Conservation (phyloP, 2,329 filamentous ascomycete genomes). For the Daldinia eschscholtzii region DNA sequence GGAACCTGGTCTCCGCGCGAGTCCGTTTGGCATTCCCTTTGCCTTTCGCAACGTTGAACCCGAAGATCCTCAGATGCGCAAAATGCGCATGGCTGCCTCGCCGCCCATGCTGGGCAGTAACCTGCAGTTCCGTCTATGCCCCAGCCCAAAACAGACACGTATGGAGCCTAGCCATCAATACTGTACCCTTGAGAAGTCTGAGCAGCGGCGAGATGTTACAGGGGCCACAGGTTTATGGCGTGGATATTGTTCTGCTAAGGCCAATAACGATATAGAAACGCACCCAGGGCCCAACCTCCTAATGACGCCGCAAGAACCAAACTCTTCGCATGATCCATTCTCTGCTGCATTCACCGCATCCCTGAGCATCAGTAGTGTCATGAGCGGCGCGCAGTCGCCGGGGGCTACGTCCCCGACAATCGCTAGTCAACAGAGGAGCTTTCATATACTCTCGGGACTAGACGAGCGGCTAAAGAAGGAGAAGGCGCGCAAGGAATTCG, state of each 20-base stretch:
- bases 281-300: constrained; percentile 64
- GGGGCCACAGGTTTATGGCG: constrained; percentile 79
- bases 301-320: constrained; percentile 61
- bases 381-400: constrained; percentile 56
- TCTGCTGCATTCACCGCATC: constrained; percentile 57
- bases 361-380: constrained; percentile 60
- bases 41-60: constrained; percentile 56
- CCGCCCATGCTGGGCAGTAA: constrained; percentile 92
- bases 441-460: constrained; percentile 65
- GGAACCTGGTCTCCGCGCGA: constrained; percentile 58
- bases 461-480: constrained; percentile 65
- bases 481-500: constrained; percentile 63
- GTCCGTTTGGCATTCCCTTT: constrained; percentile 61
- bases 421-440: constrained; percentile 54
- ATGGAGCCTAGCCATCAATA: constrained; percentile 81
- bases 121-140: constrained; percentile 82
- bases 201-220: constrained; percentile 66
- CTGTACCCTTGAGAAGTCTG: constrained; percentile 57
- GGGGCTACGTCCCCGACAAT: constrained; percentile 47
- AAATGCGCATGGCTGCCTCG: constrained; percentile 67
- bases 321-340: constrained; percentile 59
- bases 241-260: constrained; percentile 71
- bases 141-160: constrained; percentile 85
- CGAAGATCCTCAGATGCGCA: constrained; percentile 58
- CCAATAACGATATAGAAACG: constrained; percentile 56